Evolutionary conservation across 352 stramenopile genomes (phyloP).

Genomic region (Thraustochytrium sp.): DNA sequence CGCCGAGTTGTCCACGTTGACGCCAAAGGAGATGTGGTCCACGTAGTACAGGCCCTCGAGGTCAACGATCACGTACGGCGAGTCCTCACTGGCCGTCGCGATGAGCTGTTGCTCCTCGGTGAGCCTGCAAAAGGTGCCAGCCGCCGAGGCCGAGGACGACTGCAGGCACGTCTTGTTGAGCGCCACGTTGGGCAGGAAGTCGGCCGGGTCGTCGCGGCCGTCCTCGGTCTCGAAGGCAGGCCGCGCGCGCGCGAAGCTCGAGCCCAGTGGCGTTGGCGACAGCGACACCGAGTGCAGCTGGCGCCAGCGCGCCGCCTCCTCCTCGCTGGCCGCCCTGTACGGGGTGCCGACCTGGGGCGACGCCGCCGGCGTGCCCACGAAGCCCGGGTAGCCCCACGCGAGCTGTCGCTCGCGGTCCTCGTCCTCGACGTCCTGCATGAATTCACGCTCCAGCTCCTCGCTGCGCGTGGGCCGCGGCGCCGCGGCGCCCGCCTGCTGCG

Average conservation of each 20-base stretch:
- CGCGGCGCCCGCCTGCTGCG: too few species aligned
- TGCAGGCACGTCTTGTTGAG: constrained; percentile 18
- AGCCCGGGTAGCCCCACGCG: too few species aligned
- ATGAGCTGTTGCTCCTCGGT: constrained; percentile 6
- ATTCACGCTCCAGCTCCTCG: too few species aligned
- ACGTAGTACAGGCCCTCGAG: constrained; percentile 23
- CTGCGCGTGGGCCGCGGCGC: too few species aligned
- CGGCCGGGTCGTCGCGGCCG: not conserved
- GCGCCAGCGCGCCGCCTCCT: not conserved
- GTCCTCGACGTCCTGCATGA: not conserved
- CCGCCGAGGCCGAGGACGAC: not conserved
- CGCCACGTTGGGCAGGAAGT: constrained; percentile 30
- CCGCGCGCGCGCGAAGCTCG: not conserved
- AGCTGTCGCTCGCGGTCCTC: too few species aligned
- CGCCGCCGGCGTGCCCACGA: not conserved
- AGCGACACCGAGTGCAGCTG: not conserved
- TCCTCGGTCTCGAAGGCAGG: not conserved
- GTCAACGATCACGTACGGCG: constrained; percentile 28
- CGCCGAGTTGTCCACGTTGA: constrained; percentile 9
- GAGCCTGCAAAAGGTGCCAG: constrained; percentile 31
- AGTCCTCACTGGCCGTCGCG: constrained; percentile 4
- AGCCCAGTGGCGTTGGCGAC: constrained; percentile 6
- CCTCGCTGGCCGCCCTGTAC: not conserved
- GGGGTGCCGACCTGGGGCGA: not conserved
- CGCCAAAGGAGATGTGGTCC: constrained; percentile 10